Conservation (phyloP, 2,329 filamentous ascomycete species). For the Aspergillus sp. region DNA sequence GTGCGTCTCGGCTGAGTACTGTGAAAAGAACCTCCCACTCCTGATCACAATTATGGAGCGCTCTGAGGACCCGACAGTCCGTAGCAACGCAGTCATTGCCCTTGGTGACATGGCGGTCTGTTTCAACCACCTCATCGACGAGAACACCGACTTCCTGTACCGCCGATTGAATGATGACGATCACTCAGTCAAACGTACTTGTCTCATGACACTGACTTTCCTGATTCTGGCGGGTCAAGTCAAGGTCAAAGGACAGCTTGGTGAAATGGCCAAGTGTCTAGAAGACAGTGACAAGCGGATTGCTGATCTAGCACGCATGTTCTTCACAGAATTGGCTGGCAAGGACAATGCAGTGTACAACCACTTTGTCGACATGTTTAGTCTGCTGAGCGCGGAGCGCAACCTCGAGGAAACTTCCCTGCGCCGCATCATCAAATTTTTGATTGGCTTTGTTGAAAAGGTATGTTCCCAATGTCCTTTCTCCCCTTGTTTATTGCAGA, state of each 20-base stretch:
- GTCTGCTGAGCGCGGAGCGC: slow-evolving; percentile 74
- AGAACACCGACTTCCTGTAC: slow-evolving; percentile 98
- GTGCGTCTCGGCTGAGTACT: slow-evolving; percentile 97
- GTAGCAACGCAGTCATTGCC: slow-evolving; percentile 93
- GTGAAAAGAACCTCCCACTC: slow-evolving; percentile 82
- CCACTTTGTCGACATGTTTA: slow-evolving; percentile 99
- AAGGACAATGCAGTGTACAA: slow-evolving; percentile 99
- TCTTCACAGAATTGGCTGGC: slow-evolving; percentile 93
- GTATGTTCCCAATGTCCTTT: slow-evolving; percentile 45
- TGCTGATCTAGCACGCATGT: slow-evolving; percentile 90
- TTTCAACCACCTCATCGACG: slow-evolving; percentile 98
- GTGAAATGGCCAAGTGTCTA: slow-evolving; percentile 98
- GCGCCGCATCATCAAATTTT: slow-evolving; percentile 79
- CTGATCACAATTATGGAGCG: slow-evolving; percentile 97
- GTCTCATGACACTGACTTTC: slow-evolving; percentile 97
- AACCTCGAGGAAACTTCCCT: slow-evolving; percentile 78
- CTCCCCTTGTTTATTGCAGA: neutral
- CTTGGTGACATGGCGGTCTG: slow-evolving; percentile 98
- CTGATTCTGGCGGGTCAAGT: slow-evolving; percentile 94
- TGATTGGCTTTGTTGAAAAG: slow-evolving; percentile 96
- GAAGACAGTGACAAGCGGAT: slow-evolving; percentile 95
- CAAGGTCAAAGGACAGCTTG: slow-evolving; percentile 97
- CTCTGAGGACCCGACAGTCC: slow-evolving; percentile 82
- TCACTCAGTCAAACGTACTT: slow-evolving; percentile 88
- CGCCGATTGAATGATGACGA: slow-evolving; percentile 84